Evolutionary conservation across 1,139 yeast species (phyloP).

Genomic region (Nakaseomyces nivariensis): DNA sequence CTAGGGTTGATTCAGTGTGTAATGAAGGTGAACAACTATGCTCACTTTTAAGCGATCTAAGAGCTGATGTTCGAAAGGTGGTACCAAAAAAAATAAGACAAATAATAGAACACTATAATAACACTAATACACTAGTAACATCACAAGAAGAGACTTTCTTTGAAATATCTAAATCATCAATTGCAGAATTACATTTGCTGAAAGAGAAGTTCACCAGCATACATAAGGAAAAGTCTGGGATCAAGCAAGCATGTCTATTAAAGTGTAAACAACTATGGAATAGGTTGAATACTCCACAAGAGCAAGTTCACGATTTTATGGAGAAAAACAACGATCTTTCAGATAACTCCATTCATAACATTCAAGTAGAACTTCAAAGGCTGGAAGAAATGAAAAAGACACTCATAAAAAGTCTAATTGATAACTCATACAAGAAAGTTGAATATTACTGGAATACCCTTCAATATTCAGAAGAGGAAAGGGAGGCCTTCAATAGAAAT

Average conservation of each 20-base stretch:
- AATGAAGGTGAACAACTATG: neutral
- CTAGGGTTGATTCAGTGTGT: neutral
- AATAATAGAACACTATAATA: neutral
- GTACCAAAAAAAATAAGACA: neutral
- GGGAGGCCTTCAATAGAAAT: conserved; percentile 31
- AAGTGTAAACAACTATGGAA: conserved; percentile 43
- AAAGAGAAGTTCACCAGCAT: conserved; percentile 17
- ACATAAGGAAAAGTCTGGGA: conserved; percentile 16
- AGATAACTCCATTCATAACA: conserved; percentile 18
- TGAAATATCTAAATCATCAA: conserved; percentile 8
- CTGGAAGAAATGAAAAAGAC: conserved; percentile 52
- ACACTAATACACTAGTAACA: neutral
- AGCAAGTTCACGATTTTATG: conserved; percentile 32
- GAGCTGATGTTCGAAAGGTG: neutral
- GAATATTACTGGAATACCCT: conserved; percentile 52
- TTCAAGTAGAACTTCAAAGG: conserved; percentile 45
- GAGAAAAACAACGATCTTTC: conserved; percentile 31
- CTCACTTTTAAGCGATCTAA: neutral
- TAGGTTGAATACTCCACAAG: conserved; percentile 38
- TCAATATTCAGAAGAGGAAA: conserved; percentile 43
- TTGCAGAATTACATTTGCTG: conserved; percentile 8
- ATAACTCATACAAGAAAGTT: conserved; percentile 50
- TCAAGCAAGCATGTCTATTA: conserved; percentile 5
- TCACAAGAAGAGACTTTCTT: neutral
- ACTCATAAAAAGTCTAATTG: conserved; percentile 57